Percentiles rank a stretch among this genome's conserved stretches.
phyloP scores from a whole-genome alignment of 331 rosid genomes.

The Spiraea crenata region DNA sequence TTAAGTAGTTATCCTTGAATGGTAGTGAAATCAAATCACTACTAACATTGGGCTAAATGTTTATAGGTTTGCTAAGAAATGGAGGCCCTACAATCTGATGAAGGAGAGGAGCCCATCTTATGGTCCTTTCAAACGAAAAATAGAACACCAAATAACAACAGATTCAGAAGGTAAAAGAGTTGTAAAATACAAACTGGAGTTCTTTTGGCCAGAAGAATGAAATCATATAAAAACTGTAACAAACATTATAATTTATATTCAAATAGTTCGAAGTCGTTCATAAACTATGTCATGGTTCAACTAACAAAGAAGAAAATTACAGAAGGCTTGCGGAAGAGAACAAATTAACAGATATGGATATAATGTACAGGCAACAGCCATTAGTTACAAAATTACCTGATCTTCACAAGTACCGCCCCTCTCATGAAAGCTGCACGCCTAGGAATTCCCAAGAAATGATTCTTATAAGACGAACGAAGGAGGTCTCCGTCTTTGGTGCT shows the following conservation, averaged over 20 bases:
- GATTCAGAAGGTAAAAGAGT: no score
- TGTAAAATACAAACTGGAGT: not conserved
- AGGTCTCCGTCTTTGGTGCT: constrained; percentile 31
- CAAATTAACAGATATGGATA: constrained; percentile 57
- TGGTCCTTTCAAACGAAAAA: no score
- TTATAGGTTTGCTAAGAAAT: no score
- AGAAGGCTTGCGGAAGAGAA: constrained; percentile 4
- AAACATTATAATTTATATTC: constrained; percentile 36
- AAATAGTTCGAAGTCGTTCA: constrained; percentile 41
- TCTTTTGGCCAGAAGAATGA: not conserved
- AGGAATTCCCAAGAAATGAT: constrained; percentile 44
- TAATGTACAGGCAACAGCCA: constrained; percentile 58
- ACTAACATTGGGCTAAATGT: no score
- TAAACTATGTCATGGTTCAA: constrained; percentile 34
- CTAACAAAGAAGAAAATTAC: constrained; percentile 34
- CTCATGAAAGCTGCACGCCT: constrained; percentile 34
- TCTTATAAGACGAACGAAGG: constrained; percentile 30
- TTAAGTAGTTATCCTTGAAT: no score
- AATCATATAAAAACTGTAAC: constrained; percentile 24
- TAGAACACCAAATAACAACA: no score
- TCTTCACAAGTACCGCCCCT: constrained; percentile 30
- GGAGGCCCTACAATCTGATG: not conserved
- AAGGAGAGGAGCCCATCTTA: not conserved
- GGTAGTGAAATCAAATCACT: no score
- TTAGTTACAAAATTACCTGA: constrained; percentile 60